A percentile compares a stretch with the other conserved stretches of the same genome.
These are phyloP conservation scores for Podochytrium sp. DNA, from an alignment of 192 early-diverging fungal genomes.

Conservation along the genomic window DNA sequence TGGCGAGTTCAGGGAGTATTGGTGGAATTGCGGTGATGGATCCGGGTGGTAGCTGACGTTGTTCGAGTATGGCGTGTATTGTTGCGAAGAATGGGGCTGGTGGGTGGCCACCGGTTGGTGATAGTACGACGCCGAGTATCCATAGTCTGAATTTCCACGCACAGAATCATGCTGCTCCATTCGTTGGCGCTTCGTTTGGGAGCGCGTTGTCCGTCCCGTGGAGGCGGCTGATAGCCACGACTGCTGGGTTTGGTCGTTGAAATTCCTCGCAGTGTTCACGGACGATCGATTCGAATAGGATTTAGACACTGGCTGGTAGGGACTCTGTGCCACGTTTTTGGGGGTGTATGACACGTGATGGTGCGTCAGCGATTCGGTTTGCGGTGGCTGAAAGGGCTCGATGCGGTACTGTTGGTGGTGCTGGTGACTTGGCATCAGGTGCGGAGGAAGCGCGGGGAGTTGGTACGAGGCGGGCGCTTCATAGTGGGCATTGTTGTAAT, in stretches of 20 bases:
- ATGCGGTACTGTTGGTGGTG: slow-evolving; percentile 7
- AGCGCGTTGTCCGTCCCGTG: background rate
- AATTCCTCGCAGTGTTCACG: background rate
- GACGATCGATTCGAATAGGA: background rate
- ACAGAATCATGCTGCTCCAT: too few relatives aligned
- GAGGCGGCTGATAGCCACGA: background rate
- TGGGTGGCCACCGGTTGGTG: background rate
- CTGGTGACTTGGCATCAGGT: background rate
- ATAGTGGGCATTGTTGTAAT: background rate
- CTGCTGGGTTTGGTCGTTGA: background rate
- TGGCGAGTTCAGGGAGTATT: background rate
- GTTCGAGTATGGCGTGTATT: background rate
- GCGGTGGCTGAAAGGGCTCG: background rate
- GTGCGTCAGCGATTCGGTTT: background rate
- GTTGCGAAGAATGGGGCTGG: background rate
- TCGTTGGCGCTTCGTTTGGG: background rate
- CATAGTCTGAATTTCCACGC: too few relatives aligned
- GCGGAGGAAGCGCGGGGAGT: background rate
- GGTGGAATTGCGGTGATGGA: background rate
- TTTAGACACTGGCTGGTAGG: background rate
- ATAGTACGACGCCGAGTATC: background rate
- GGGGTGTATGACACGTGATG: background rate
- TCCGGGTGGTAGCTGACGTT: background rate
- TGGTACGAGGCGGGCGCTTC: background rate
- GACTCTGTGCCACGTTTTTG: background rate